These are phyloP conservation scores for Boletus fagicola DNA, from an alignment of 768 basidiomycete species.

Conservation along the genomic window DNA sequence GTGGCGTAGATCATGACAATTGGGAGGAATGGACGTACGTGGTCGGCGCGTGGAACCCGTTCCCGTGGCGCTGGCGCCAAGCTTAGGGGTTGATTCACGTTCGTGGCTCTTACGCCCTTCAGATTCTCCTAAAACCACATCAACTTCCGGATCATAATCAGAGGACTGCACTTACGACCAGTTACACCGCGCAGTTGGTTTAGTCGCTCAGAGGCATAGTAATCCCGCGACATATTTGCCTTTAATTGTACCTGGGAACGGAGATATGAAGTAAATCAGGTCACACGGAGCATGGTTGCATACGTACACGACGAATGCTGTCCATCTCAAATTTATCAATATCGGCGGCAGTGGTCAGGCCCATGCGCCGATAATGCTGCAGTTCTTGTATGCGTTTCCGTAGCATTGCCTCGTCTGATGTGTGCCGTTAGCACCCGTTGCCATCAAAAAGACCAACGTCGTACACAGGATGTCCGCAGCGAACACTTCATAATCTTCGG, in stretches of 20 bases:
- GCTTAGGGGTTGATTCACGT: slow-evolving; percentile 57
- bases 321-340: slow-evolving; percentile 88
- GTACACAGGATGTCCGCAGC: slow-evolving; percentile 86
- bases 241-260: slow-evolving; percentile 58
- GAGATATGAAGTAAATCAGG: background rate
- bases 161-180: slow-evolving; percentile 49
- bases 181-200: slow-evolving; percentile 45
- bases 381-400: slow-evolving; percentile 88
- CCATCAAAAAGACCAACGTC: slow-evolving; percentile 23
- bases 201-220: slow-evolving; percentile 51
- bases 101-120: slow-evolving; percentile 60
- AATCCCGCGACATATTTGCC: slow-evolving; percentile 54
- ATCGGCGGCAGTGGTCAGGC: slow-evolving; percentile 80
- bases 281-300: background rate
- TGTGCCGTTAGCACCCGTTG: background rate
- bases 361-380: slow-evolving; percentile 85
- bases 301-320: slow-evolving; percentile 64
- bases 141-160: background rate
- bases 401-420: slow-evolving; percentile 78
- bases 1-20: background rate
- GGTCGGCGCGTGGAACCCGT: slow-evolving; percentile 41
- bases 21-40: slow-evolving; percentile 32
- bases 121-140: slow-evolving; percentile 35
- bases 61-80: slow-evolving; percentile 34
- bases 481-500: slow-evolving; percentile 87